Conservation (phyloP, 1,139 yeast species). For the Arxiozyma slooffiae region DNA sequence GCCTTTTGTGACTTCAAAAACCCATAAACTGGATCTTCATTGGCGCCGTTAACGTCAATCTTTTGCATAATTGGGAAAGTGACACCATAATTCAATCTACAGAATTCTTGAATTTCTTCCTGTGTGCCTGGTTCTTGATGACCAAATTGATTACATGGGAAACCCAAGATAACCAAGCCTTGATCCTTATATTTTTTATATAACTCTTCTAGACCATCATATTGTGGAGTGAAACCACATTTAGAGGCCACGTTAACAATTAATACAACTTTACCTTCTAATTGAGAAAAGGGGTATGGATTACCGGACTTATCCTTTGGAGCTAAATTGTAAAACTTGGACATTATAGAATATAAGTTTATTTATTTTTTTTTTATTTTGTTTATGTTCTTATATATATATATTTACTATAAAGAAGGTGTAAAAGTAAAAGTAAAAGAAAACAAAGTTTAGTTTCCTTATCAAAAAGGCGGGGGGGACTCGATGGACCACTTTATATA, state of each 20-base stretch:
- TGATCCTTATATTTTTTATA: conserved; percentile 67
- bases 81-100: conserved; percentile 65
- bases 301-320: conserved; percentile 52
- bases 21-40: conserved; percentile 71
- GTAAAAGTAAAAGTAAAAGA: background rate
- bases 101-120: conserved; percentile 53
- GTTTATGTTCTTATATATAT: background rate
- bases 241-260: conserved; percentile 90
- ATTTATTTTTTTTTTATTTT: background rate
- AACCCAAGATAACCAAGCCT: conserved; percentile 74
- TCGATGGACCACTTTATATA: background rate
- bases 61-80: conserved; percentile 82
- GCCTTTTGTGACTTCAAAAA: conserved; percentile 52
- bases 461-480: no score
- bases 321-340: conserved; percentile 45
- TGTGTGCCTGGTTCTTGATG: conserved; percentile 77
- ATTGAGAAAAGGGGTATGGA: conserved; percentile 54
- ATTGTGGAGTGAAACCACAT: conserved; percentile 83
- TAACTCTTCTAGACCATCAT: conserved; percentile 71
- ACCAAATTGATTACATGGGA: conserved; percentile 90
- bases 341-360: conserved; percentile 18
- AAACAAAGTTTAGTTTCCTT: background rate
- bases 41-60: conserved; percentile 78
- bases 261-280: conserved; percentile 83
- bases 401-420: background rate